Evolutionary conservation across 2,329 filamentous ascomycete genomes (phyloP).

Genomic region (Paraphoma sp.): DNA sequence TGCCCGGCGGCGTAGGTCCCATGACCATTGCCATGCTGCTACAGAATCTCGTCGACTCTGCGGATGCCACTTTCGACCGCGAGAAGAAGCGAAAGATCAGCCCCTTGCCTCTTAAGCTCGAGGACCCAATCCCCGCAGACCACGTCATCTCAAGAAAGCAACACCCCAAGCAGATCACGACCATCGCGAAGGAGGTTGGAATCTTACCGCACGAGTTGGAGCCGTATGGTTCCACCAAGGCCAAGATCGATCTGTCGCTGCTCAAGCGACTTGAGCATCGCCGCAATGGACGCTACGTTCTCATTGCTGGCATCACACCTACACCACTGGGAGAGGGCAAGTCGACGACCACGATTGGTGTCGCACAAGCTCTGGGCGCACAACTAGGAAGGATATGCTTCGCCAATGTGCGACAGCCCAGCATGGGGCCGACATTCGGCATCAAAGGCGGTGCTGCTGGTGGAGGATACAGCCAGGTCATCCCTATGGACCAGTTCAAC

Average conservation of each 20-base stretch:
- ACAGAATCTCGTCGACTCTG: constrained; percentile 91
- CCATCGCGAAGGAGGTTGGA: constrained; percentile 83
- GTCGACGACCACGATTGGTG: constrained; percentile 95
- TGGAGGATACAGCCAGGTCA: constrained; percentile 98
- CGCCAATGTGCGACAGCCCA: constrained; percentile 96
- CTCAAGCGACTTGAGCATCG: constrained; percentile 87
- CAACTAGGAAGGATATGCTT: constrained; percentile 89
- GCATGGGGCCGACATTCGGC: constrained; percentile 96
- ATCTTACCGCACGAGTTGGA: constrained; percentile 90
- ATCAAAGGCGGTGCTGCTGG: constrained; percentile 98
- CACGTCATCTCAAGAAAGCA: constrained; percentile 91
- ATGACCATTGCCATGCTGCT: constrained; percentile 99
- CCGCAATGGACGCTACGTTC: constrained; percentile 85
- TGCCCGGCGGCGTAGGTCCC: constrained; percentile 94
- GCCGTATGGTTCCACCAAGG: constrained; percentile 94
- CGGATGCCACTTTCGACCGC: constrained; percentile 79
- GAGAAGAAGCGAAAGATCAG: constrained; percentile 81
- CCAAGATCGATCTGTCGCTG: constrained; percentile 85
- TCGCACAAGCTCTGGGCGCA: constrained; percentile 89
- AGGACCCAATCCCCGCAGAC: constrained; percentile 88
- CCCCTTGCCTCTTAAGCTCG: constrained; percentile 82
- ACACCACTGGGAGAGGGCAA: constrained; percentile 97
- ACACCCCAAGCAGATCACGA: constrained; percentile 87
- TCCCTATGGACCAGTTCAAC: constrained; percentile 99
- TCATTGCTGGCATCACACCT: constrained; percentile 94